phyloP scores from a whole-genome alignment of 2,329 filamentous ascomycete genomes.

The Clonostachys sp. region DNA sequence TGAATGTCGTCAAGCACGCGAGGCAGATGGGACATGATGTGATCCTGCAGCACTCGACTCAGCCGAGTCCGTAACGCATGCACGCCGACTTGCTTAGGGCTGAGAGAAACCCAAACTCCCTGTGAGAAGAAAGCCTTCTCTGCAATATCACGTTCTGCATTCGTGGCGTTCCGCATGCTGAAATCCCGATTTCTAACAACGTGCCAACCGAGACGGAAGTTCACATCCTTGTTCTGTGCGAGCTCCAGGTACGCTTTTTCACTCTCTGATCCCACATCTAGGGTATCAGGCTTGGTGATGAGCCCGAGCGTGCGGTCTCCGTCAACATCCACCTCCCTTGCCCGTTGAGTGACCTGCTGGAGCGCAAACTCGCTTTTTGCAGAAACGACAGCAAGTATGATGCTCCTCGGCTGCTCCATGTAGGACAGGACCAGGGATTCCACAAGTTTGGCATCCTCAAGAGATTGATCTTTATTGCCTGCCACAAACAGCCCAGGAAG shows the following conservation, averaged over 20 bases:
- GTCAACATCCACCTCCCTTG: conserved; percentile 15
- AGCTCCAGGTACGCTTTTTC: conserved; percentile 33
- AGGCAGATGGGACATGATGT: conserved; percentile 41
- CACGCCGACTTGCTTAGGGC: conserved; percentile 36
- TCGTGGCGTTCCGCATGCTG: conserved; percentile 20
- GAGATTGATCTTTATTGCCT: conserved; percentile 39
- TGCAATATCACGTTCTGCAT: conserved; percentile 25
- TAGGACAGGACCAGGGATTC: conserved; percentile 45
- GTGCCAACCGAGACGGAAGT: conserved; percentile 48
- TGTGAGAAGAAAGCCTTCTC: conserved; percentile 38
- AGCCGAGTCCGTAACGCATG: conserved; percentile 39
- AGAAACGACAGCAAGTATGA: conserved; percentile 55
- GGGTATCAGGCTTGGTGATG: conserved; percentile 51
- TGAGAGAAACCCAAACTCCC: conserved; percentile 30
- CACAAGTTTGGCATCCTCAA: conserved; percentile 37
- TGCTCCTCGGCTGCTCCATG: conserved; percentile 49
- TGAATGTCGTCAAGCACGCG: conserved; percentile 37
- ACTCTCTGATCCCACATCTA: conserved; percentile 22
- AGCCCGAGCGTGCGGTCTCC: conserved; percentile 45
- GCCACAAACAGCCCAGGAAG: conserved; percentile 51
- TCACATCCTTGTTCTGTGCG: conserved; percentile 37
- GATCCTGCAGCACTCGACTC: conserved; percentile 41
- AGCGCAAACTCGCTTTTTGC: conserved; percentile 53
- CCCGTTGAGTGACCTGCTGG: conserved; percentile 49
- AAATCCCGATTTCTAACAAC: conserved; percentile 41